Conservation (phyloP, 371 early-diverging fungal species). For the Mortierella sp. region DNA sequence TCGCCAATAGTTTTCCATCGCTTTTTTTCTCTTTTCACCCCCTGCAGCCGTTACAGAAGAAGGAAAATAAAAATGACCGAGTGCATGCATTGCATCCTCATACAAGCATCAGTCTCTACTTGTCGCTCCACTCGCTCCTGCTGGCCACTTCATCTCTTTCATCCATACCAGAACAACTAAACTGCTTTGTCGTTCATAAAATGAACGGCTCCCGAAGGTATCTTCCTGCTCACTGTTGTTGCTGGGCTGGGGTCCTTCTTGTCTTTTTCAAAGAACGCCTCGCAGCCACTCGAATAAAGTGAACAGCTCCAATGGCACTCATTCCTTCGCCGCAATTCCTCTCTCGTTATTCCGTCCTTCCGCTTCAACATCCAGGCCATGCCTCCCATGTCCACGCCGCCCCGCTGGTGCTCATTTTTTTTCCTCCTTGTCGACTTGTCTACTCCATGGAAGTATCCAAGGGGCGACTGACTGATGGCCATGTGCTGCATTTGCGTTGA, state of each 20-base stretch:
- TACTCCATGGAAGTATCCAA: background rate
- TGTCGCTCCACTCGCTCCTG: too few species aligned
- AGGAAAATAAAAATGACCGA: background rate
- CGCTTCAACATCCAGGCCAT: background rate
- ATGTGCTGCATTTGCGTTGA: background rate
- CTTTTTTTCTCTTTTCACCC: background rate
- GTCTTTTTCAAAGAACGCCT: background rate
- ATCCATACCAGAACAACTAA: too few species aligned
- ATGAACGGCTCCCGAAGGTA: background rate
- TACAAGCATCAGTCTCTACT: too few species aligned
- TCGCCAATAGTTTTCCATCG: too few species aligned
- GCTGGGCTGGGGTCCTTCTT: background rate
- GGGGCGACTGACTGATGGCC: background rate
- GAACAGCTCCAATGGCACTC: too few species aligned
- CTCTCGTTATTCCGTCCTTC: background rate
- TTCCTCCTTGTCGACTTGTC: background rate
- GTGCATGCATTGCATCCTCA: background rate
- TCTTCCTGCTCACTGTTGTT: background rate
- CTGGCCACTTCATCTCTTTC: too few species aligned
- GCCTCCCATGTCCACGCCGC: too few species aligned
- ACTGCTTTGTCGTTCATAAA: background rate
- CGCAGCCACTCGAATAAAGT: constrained; percentile 5
- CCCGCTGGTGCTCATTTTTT: too few species aligned
- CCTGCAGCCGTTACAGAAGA: background rate
- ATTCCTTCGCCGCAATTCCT: background rate